A percentile compares a stretch with the other conserved stretches of the same genome.
Conservation (phyloP, 345 rosid species). For the Hibiscus mutabilis region DNA sequence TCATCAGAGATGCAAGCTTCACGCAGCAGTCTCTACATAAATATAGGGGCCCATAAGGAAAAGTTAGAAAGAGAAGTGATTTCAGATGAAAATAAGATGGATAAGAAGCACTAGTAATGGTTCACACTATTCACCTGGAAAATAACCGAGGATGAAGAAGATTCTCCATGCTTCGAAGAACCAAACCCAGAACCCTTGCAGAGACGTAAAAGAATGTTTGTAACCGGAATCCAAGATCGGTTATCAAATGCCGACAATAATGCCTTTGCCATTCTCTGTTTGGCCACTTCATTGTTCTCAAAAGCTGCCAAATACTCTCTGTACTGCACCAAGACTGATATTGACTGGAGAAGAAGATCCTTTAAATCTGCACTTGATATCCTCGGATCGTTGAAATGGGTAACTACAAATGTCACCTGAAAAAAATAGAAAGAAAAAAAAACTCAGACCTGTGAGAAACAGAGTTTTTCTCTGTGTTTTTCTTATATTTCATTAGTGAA, state of each 20-base stretch:
- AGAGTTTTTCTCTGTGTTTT: too few species aligned
- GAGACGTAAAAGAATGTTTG: conserved; percentile 78
- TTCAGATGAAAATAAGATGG: neutral
- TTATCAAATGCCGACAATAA: conserved; percentile 87
- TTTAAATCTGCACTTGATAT: conserved; percentile 78
- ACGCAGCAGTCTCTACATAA: conserved; percentile 53
- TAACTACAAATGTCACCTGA: conserved; percentile 84
- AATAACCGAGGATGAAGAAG: conserved; percentile 67
- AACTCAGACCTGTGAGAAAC: too few species aligned
- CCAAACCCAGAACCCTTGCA: conserved; percentile 81
- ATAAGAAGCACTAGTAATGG: neutral
- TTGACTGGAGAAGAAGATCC: conserved; percentile 95
- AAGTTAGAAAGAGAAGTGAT: neutral
- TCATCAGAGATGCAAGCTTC: conserved; percentile 69
- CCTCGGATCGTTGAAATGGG: conserved; percentile 85
- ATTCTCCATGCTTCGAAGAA: conserved; percentile 72
- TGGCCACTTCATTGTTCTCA: conserved; percentile 83
- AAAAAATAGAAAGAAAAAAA: conserved; percentile 10
- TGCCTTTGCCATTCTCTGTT: conserved; percentile 65
- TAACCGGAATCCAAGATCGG: conserved; percentile 88
- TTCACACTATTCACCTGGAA: conserved; percentile 58
- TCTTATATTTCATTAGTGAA: too few species aligned
- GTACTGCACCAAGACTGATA: conserved; percentile 84
- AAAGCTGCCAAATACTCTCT: conserved; percentile 79
- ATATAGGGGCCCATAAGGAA: conserved; percentile 11